These are phyloP conservation scores for Calonectria hawksworthii DNA, from an alignment of 2,329 filamentous ascomycete genomes.

Conservation along the genomic window DNA sequence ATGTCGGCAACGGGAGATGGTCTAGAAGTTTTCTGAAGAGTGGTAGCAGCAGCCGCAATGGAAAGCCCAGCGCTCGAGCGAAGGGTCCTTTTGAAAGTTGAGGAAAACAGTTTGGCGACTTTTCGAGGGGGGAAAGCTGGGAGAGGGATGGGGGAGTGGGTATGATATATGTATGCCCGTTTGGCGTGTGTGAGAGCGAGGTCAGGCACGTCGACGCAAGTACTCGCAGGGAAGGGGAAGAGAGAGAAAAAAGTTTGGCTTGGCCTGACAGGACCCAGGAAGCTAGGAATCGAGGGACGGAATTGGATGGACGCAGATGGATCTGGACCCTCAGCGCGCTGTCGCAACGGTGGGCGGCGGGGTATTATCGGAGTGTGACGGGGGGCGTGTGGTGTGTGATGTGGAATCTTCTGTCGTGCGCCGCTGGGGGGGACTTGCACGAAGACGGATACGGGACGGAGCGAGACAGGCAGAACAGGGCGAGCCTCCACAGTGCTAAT, in stretches of 20 bases:
- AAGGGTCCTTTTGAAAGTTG: slow-evolving; percentile 81
- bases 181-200: not conserved
- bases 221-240: not conserved
- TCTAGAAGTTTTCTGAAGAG: slow-evolving; percentile 68
- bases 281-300: slow-evolving; percentile 1
- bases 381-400: slow-evolving; percentile 18
- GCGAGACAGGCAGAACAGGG: not conserved
- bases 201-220: slow-evolving; percentile 8
- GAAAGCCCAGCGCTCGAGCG: slow-evolving; percentile 82
- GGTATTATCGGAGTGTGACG: slow-evolving; percentile 31
- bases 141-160: slow-evolving; percentile 18
- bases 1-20: slow-evolving; percentile 51
- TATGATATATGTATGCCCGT: slow-evolving; percentile 16
- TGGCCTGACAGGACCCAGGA: not conserved
- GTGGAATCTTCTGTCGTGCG: slow-evolving; percentile 9
- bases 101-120: slow-evolving; percentile 92
- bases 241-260: not conserved
- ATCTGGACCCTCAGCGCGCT: slow-evolving; percentile 3
- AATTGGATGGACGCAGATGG: slow-evolving; percentile 27
- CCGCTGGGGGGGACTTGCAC: not conserved
- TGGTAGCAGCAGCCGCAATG: slow-evolving; percentile 76
- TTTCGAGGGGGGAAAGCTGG: slow-evolving; percentile 24
- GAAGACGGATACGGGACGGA: not conserved
- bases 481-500: slow-evolving; percentile 18
- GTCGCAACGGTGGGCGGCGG: slow-evolving; percentile 24